A percentile compares a stretch with the other conserved stretches of the same genome.
These are phyloP conservation scores for Boletus speciosus DNA, from an alignment of 768 basidiomycete species.

Conservation along the genomic window DNA sequence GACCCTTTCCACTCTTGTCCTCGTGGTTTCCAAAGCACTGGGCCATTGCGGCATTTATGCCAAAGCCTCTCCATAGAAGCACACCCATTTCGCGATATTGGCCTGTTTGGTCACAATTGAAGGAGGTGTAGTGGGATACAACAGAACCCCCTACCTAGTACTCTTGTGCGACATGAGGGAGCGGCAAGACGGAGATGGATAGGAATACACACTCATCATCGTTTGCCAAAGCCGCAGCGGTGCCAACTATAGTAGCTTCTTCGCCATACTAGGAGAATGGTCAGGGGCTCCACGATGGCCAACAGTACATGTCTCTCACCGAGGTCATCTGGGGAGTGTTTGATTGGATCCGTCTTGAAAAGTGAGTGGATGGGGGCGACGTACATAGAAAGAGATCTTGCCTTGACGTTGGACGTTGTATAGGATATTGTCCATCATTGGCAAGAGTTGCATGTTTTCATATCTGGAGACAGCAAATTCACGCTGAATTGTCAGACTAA, in stretches of 20 bases:
- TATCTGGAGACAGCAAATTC: constrained; percentile 42
- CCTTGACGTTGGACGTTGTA: constrained; percentile 94
- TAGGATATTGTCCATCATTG: constrained; percentile 81
- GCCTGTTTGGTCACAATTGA: constrained; percentile 37
- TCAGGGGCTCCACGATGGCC: constrained; percentile 1
- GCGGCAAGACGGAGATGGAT: neutral
- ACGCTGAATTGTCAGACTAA: neutral
- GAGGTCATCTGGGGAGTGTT: constrained; percentile 64
- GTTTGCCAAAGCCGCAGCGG: constrained; percentile 76
- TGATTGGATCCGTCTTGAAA: constrained; percentile 5
- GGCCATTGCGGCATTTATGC: constrained; percentile 77
- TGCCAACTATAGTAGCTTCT: constrained; percentile 86
- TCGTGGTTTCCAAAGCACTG: constrained; percentile 89
- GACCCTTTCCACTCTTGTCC: constrained; percentile 77
- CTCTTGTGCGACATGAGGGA: constrained; percentile 40
- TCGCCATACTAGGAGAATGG: constrained; percentile 64
- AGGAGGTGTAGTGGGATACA: neutral
- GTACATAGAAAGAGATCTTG: constrained; percentile 85
- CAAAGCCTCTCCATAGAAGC: constrained; percentile 82
- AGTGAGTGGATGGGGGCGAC: constrained; percentile 24
- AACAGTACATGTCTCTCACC: constrained; percentile 45
- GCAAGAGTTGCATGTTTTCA: constrained; percentile 75
- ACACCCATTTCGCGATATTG: constrained; percentile 96
- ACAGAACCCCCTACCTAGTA: constrained; percentile 52
- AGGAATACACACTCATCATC: constrained; percentile 74